Percentiles rank a stretch among this genome's conserved stretches.
Conservation (phyloP, 208 protist species). For the Crithidia bombi region DNA sequence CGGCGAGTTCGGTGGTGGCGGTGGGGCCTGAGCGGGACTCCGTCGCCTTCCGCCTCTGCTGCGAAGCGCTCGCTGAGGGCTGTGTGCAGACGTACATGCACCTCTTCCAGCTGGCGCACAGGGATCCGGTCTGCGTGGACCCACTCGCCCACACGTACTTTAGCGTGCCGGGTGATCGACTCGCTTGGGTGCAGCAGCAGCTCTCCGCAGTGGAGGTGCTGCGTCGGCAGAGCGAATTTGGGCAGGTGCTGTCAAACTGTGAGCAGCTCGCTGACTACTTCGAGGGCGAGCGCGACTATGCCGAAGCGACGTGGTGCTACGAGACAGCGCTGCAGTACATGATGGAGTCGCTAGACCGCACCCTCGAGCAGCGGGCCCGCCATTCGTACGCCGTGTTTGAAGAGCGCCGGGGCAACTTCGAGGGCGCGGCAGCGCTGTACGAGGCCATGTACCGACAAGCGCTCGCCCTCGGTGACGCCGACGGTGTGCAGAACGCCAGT, state of each 20-base stretch:
- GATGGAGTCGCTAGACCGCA: constrained; percentile 73
- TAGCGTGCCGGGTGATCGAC: constrained; percentile 62
- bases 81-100: constrained; percentile 86
- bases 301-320: constrained; percentile 79
- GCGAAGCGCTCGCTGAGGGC: constrained; percentile 80
- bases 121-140: constrained; percentile 88
- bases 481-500: constrained; percentile 46
- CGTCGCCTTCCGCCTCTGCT: constrained; percentile 76
- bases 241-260: constrained; percentile 63
- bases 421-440: constrained; percentile 65
- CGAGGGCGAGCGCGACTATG: constrained; percentile 72
- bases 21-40: constrained; percentile 71
- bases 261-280: constrained; percentile 83
- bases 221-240: constrained; percentile 86
- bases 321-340: constrained; percentile 69
- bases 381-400: constrained; percentile 59
- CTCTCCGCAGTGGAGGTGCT: constrained; percentile 77
- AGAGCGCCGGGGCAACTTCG: constrained; percentile 62
- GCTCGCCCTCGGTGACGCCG: constrained; percentile 54
- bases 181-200: constrained; percentile 85
- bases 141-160: constrained; percentile 78
- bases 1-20: constrained; percentile 39
- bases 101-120: constrained; percentile 85
- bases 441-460: constrained; percentile 72
- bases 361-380: constrained; percentile 70